Evolutionary conservation across 768 basidiomycete species (phyloP).

Genomic region (Crucibulum laeve): DNA sequence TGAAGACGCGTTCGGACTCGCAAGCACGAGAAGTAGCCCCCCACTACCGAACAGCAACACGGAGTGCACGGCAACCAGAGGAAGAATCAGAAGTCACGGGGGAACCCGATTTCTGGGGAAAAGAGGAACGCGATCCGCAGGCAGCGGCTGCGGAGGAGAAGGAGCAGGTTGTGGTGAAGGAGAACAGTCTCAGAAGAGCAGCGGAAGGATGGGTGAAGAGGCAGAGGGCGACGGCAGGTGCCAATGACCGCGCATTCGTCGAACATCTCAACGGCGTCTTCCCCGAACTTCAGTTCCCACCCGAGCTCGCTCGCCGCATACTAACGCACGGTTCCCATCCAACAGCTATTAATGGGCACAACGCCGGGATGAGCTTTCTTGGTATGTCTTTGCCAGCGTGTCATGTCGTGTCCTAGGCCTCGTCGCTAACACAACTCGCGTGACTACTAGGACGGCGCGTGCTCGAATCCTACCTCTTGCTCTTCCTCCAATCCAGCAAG

Average conservation of each 20-base stretch:
- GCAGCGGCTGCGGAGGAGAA: no score
- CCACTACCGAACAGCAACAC: no score
- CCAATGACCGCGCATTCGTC: conserved; percentile 11
- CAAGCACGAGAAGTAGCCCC: no score
- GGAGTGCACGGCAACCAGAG: no score
- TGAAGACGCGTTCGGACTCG: neutral
- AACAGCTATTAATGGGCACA: conserved; percentile 64
- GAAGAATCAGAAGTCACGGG: no score
- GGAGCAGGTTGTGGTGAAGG: neutral
- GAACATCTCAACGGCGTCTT: conserved; percentile 64
- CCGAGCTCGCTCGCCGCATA: conserved; percentile 65
- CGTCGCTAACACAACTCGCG: neutral
- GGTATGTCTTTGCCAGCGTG: conserved; percentile 38
- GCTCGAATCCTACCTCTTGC: conserved; percentile 67
- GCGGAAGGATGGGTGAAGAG: neutral
- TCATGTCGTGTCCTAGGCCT: neutral
- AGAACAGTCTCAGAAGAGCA: neutral
- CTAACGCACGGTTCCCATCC: conserved; percentile 78
- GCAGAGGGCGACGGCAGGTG: neutral
- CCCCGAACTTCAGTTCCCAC: conserved; percentile 62
- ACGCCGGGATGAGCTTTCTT: conserved; percentile 66
- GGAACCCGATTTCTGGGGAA: no score
- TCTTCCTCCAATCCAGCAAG: conserved; percentile 61
- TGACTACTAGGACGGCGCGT: conserved; percentile 72
- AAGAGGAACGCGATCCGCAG: no score